phyloP scores from a whole-genome alignment of 192 early-diverging fungal species.

The Chytriomyces sp. region DNA sequence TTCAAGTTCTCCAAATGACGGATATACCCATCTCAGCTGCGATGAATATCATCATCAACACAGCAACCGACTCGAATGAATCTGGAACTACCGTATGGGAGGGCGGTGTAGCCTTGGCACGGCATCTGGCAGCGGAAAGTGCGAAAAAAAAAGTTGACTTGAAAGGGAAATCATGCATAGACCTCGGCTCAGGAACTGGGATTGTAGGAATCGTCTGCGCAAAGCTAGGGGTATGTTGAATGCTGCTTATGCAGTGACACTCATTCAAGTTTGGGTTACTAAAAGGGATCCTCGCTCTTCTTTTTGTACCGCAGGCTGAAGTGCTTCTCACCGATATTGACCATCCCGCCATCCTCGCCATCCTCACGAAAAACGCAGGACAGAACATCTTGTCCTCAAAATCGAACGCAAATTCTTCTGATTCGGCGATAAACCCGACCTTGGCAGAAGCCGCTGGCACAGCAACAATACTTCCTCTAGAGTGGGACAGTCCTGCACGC shows the following conservation, averaged over 20 bases:
- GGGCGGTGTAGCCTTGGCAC: conserved; percentile 24
- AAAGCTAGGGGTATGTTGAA: conserved; percentile 15
- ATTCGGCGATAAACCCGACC: not conserved
- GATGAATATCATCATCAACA: conserved; percentile 11
- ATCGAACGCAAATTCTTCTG: not conserved
- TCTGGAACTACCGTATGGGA: conserved; percentile 32
- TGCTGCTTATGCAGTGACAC: not conserved
- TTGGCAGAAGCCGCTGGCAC: not conserved
- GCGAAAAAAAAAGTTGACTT: conserved; percentile 8
- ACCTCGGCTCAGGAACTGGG: conserved; percentile 31
- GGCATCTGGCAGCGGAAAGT: conserved; percentile 24
- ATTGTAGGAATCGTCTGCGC: conserved; percentile 34
- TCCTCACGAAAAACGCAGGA: conserved; percentile 13
- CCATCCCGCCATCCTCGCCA: conserved; percentile 5
- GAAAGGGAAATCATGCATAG: conserved; percentile 19
- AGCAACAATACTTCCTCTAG: not conserved
- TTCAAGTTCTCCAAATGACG: conserved; percentile 1
- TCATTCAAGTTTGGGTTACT: no score
- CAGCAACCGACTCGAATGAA: conserved; percentile 21
- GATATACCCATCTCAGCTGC: conserved; percentile 8
- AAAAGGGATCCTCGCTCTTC: no score
- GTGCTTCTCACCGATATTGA: conserved; percentile 29
- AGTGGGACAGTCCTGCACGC: conserved; percentile 18
- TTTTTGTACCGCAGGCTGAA: not conserved
- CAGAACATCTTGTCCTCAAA: conserved; percentile 1